Conservation (phyloP, 2,329 filamentous ascomycete genomes). For the Neofusicoccum sp. region DNA sequence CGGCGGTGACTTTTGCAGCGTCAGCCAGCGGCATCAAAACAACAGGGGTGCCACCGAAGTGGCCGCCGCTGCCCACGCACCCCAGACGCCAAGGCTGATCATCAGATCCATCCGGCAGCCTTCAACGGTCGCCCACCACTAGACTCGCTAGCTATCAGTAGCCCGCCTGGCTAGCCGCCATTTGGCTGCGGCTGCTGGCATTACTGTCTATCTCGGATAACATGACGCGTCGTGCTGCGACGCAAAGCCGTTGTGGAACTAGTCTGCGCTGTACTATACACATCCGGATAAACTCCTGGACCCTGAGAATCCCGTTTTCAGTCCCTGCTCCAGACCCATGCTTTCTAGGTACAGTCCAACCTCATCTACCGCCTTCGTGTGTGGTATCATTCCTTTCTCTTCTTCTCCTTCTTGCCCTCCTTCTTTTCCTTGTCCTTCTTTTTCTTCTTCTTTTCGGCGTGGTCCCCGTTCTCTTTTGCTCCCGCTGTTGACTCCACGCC, state of each 20-base stretch:
- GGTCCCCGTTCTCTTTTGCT: constrained; percentile 9
- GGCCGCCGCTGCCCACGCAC: constrained; percentile 5
- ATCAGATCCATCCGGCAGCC: constrained; percentile 9
- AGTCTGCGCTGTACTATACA: not conserved
- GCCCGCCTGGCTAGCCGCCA: not conserved
- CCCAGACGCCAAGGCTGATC: constrained; percentile 17
- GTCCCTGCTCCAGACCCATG: constrained; percentile 1
- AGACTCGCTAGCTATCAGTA: not conserved
- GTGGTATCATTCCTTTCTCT: constrained; percentile 32
- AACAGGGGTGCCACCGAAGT: constrained; percentile 13
- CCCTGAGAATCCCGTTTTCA: constrained; percentile 1
- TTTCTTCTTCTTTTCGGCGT: constrained; percentile 21
- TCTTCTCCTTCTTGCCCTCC: constrained; percentile 29
- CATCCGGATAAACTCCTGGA: constrained; percentile 5
- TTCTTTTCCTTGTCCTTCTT: constrained; percentile 39
- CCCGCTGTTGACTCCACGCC: constrained; percentile 18
- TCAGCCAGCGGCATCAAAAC: constrained; percentile 15
- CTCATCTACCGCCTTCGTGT: constrained; percentile 26
- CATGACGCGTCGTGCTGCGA: not conserved
- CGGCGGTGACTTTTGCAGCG: not conserved
- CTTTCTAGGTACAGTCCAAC: not conserved
- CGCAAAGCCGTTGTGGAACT: not conserved
- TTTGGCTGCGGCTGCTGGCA: not conserved
- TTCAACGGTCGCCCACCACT: constrained; percentile 1
- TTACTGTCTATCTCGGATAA: not conserved